Evolutionary conservation across 2,329 filamentous ascomycete genomes (phyloP), one percentile per base, ranked within the genome.

Genomic region (Gyromitra esculenta): DNA sequence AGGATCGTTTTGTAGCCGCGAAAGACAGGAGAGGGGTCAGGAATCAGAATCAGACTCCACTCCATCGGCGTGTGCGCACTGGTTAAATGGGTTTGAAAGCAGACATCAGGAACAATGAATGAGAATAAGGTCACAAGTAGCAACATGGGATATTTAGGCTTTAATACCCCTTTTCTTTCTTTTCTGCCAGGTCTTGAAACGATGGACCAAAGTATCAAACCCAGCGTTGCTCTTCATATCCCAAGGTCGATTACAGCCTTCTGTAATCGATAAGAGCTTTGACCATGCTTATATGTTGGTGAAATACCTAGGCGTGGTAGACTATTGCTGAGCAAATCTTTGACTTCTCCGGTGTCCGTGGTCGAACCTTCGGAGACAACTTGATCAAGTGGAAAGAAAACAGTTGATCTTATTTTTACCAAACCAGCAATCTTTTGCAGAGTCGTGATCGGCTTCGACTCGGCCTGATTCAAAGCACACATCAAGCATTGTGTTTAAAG

Each of bases 301-400:
- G 45, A 65, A 41, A 43, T 31, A n/a, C 4, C 13, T 67, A 50
- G 31, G 31, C 25, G 18, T 9, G 15, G 37, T 57, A 43, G 39
- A 13, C 35, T 56, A 35, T 59, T 56, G 52, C 45, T 45, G 18
- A 37, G 37, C 25, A 43, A 35, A 67, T 21, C 48, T 54, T 66
- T 18, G 64, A 56, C 41, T 41, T 67, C 18, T 18, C 50, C 48
- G 11, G 11, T n/a, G 15, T 21, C n/a, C 63, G 37, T 18, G 35
- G 45, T 11, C 13, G 25, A 65, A 25, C 15, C 8, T 35, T 54
- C 18, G 11, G 18, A 13, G 1, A 25, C 37, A 41, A 5, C 2
- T 21, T 65, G 31, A 37, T 13, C 6, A 13, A 66, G 52, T 2
- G 5, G 31, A 59, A 57, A 67, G 31, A 59, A 57, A 67, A 15